phyloP scores from a whole-genome alignment of 2,329 filamentous ascomycete species.

The Diplodia mutila region DNA sequence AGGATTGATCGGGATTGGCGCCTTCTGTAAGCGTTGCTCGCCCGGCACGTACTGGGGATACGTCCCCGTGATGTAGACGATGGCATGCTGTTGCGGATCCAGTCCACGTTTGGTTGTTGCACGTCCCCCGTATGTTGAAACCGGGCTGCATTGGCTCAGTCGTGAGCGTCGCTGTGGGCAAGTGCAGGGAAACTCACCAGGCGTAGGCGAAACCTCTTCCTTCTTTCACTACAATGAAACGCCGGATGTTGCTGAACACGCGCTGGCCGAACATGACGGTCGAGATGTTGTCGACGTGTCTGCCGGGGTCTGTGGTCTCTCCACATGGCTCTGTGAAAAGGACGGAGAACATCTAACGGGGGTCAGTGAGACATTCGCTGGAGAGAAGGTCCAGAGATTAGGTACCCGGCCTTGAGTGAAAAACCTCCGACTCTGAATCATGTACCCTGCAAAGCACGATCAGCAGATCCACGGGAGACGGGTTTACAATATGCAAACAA shows the following conservation, averaged over 20 bases:
- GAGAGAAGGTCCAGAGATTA: neutral
- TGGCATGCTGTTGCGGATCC: conserved; percentile 41
- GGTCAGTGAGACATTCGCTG: neutral
- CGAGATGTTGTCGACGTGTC: conserved; percentile 1
- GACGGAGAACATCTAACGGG: conserved; percentile 4
- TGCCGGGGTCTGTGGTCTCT: neutral
- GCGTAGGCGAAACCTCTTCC: conserved; percentile 34
- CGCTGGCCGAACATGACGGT: conserved; percentile 28
- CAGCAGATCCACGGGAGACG: neutral
- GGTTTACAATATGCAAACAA: neutral
- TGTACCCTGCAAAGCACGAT: neutral
- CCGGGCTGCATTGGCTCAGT: conserved; percentile 36
- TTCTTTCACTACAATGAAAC: conserved; percentile 34
- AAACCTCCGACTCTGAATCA: conserved; percentile 5
- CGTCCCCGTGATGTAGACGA: conserved; percentile 37
- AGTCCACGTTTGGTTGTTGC: conserved; percentile 45
- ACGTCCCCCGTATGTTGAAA: conserved; percentile 45
- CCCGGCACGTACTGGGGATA: conserved; percentile 7
- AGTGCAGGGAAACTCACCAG: conserved; percentile 27
- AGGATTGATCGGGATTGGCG: conserved; percentile 37
- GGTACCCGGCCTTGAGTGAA: conserved; percentile 7
- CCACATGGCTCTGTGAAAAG: conserved; percentile 18
- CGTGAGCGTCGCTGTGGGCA: neutral
- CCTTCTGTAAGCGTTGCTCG: conserved; percentile 43
- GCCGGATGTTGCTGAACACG: conserved; percentile 34